Conservation (phyloP, 1,284 basidiomycete species). For the Sphagnurus paluster region DNA sequence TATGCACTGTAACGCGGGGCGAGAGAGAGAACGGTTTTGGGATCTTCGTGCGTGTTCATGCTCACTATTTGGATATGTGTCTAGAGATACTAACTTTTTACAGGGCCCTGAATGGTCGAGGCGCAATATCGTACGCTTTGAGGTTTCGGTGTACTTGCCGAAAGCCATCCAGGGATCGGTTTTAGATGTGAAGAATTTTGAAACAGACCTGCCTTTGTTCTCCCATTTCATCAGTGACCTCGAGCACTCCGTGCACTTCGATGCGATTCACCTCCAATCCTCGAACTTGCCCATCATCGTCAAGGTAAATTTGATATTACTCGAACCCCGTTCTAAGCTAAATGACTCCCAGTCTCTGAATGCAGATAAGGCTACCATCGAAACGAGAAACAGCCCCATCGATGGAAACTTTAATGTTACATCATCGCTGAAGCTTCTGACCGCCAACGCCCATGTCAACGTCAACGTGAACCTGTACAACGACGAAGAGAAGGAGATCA, state of each 20-base stretch:
- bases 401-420: constrained; percentile 41
- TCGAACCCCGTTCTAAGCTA: not conserved
- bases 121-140: constrained; percentile 24
- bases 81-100: too few species aligned
- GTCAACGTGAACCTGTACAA: constrained; percentile 35
- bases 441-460: constrained; percentile 38
- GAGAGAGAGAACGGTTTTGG: constrained; percentile 39
- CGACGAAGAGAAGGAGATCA: constrained; percentile 17
- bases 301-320: constrained; percentile 22
- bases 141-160: constrained; percentile 35
- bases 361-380: constrained; percentile 29
- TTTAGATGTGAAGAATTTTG: constrained; percentile 30
- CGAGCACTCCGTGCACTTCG: constrained; percentile 31
- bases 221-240: constrained; percentile 31
- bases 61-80: not conserved
- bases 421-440: constrained; percentile 34
- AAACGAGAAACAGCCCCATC: constrained; percentile 37
- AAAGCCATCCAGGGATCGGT: constrained; percentile 16
- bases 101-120: constrained; percentile 10
- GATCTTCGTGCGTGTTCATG: constrained; percentile 37
- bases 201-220: constrained; percentile 34
- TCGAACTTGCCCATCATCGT: constrained; percentile 28
- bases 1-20: constrained; percentile 32
- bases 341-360: constrained; percentile 32
- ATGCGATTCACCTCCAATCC: constrained; percentile 26